Base-by-base conservation (phyloP, 495 filamentous ascomycete species). In the Aspergillus olivimuriae region DNA sequence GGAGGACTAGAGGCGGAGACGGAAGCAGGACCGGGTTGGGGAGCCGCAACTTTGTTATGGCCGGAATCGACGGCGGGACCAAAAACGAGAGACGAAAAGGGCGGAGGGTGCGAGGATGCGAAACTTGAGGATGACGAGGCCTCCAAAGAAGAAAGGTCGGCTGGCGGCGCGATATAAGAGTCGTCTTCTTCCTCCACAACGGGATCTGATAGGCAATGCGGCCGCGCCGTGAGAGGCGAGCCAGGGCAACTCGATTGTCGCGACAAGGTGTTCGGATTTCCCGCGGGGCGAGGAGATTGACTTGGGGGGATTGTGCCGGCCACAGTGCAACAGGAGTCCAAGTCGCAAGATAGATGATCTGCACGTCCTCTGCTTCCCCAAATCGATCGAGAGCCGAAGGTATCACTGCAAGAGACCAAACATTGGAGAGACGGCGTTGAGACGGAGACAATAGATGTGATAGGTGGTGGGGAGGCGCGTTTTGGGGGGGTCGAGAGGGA, bases 11-110 rank as follows among this genome's bases (percentile, higher is more conserved):
- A 84, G 9, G 80, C 78, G 51, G 84, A 82, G 38, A 47, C 18
- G 22, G 78, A 74, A 53, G 73, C 69, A 39, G 79, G 72, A 42
- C 66, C 70, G 41, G 76, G 69, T 51, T 81, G 78, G 37, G 77
- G 75, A 48, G 75, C 63, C 45, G 70, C 63, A 41, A 69, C 55
- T 51, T 80, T 82, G 58, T 62, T 58, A 43, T 58, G 63, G 61
- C 59, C 76, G 58, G 54, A 63, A 34, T 73, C 65, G 41, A 60
- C 49, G 38, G 56, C 45, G 26, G 68, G 46, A 12, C 62, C 49
- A 52, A 74, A 74, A 58, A 78, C 79, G 57, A 82, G 75, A 16
- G 80, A 83, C 20, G 78, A 81, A 61, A 83, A 84, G 18, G 80
- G 77, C 20, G 81, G 81, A 40, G 78, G 77, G 26, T 66, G 63